Evolutionary conservation across 1,284 basidiomycete genomes (phyloP).

Genomic region (Retiboletus flavoniger): DNA sequence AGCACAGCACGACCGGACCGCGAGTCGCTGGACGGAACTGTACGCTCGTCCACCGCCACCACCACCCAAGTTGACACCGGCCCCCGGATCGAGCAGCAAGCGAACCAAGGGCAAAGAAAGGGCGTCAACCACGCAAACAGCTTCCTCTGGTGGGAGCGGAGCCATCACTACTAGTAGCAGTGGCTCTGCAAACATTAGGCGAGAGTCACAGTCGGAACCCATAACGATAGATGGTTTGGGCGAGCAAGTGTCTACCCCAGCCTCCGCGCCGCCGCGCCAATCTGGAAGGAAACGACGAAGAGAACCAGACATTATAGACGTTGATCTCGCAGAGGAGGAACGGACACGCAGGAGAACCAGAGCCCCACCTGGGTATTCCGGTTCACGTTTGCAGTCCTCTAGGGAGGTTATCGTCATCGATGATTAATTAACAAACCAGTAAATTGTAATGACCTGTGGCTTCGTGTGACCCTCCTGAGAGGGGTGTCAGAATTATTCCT

Average conservation of each 20-base stretch:
- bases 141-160: slow-evolving; percentile 7
- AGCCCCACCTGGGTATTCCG: slow-evolving; percentile 3
- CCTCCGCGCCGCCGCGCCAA: not conserved
- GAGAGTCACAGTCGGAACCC: slow-evolving; percentile 29
- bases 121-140: slow-evolving; percentile 11
- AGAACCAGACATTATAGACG: slow-evolving; percentile 23
- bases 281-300: slow-evolving; percentile 30
- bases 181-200: slow-evolving; percentile 13
- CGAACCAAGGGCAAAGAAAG: slow-evolving; percentile 44
- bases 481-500: slow-evolving; percentile 14
- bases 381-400: slow-evolving; percentile 17
- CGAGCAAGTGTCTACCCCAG: slow-evolving; percentile 32
- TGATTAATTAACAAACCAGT: slow-evolving; percentile 26
- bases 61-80: slow-evolving; percentile 3
- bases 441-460: not conserved
- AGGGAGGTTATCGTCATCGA: slow-evolving; percentile 46
- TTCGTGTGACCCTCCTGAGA: slow-evolving; percentile 2
- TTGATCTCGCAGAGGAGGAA: slow-evolving; percentile 29
- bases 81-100: slow-evolving; percentile 15
- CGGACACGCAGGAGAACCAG: slow-evolving; percentile 21
- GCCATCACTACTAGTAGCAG: not conserved
- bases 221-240: slow-evolving; percentile 55
- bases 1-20: slow-evolving; percentile 54
- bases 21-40: slow-evolving; percentile 50
- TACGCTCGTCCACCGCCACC: slow-evolving; percentile 42